These are phyloP conservation scores for Amanita pseudoporphyria DNA, from an alignment of 768 basidiomycete species.

Conservation along the genomic window DNA sequence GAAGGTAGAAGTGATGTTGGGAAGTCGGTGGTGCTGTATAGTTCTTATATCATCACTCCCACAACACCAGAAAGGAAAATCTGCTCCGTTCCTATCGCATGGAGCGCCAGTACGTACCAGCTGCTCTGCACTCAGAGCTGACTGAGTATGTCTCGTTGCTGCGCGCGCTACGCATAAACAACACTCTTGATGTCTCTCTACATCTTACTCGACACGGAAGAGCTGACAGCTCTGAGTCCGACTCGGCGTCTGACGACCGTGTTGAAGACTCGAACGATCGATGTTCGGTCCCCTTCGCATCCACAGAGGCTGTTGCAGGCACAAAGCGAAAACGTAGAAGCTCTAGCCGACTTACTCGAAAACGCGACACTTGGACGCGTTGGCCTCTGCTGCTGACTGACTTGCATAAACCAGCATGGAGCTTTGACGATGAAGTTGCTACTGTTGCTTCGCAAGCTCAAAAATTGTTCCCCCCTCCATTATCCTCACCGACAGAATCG, in stretches of 20 bases:
- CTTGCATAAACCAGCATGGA: slow-evolving; percentile 60
- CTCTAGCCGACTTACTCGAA: slow-evolving; percentile 12
- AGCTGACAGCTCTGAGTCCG: slow-evolving; percentile 12
- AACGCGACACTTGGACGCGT: slow-evolving; percentile 55
- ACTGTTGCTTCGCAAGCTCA: slow-evolving; percentile 32
- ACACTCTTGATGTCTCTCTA: slow-evolving; percentile 46
- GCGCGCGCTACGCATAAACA: slow-evolving; percentile 49
- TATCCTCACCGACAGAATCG: not conserved
- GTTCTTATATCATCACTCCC: slow-evolving; percentile 32
- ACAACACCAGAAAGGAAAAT: slow-evolving; percentile 10
- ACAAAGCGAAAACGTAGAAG: slow-evolving; percentile 14
- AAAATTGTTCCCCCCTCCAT: slow-evolving; percentile 14
- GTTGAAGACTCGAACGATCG: slow-evolving; percentile 8
- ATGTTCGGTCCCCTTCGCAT: not conserved
- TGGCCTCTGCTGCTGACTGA: slow-evolving; percentile 66
- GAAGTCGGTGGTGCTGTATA: slow-evolving; percentile 23
- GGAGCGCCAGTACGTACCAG: slow-evolving; percentile 27
- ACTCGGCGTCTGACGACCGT: slow-evolving; percentile 12
- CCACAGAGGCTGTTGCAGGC: slow-evolving; percentile 1
- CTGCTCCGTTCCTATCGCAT: not conserved
- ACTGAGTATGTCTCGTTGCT: slow-evolving; percentile 59
- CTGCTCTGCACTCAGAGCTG: slow-evolving; percentile 51
- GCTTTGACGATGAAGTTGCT: slow-evolving; percentile 57
- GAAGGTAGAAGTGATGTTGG: slow-evolving; percentile 9
- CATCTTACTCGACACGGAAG: slow-evolving; percentile 25